A percentile compares a stretch with the other conserved stretches of the same genome.
Conservation (phyloP, 192 early-diverging fungal species). For the Backusella tarrabulga region DNA sequence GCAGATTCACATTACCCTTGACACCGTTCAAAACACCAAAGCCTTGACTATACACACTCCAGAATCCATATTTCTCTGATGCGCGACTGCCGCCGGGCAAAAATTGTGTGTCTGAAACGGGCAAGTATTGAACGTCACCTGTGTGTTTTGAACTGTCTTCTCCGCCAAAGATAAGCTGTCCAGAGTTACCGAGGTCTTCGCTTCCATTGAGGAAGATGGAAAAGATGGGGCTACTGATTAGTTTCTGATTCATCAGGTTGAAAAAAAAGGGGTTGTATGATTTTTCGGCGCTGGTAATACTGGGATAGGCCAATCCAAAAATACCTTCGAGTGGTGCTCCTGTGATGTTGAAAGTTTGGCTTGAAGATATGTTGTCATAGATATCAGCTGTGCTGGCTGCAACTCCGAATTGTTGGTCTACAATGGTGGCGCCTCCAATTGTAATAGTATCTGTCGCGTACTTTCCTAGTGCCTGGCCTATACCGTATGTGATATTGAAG, state of each 20-base stretch:
- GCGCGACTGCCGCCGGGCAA: not conserved
- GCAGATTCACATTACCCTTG: not conserved
- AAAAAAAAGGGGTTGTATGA: conserved; percentile 21
- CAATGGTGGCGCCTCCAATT: conserved; percentile 8
- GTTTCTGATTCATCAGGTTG: conserved; percentile 6
- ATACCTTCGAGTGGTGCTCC: conserved; percentile 22
- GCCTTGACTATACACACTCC: conserved; percentile 12
- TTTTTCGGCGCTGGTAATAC: not conserved
- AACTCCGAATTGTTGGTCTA: conserved; percentile 30
- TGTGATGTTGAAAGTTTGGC: not conserved
- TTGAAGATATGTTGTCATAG: not conserved
- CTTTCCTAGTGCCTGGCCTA: conserved; percentile 24
- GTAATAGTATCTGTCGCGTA: conserved; percentile 30
- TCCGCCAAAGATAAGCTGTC: conserved; percentile 50
- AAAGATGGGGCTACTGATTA: conserved; percentile 15
- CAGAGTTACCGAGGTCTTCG: conserved; percentile 8
- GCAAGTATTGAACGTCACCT: conserved; percentile 42
- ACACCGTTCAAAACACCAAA: not conserved
- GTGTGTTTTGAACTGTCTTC: conserved; percentile 42
- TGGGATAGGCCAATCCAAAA: conserved; percentile 31
- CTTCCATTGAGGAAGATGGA: conserved; percentile 16
- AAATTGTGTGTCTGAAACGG: conserved; percentile 2
- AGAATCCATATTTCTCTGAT: conserved; percentile 4
- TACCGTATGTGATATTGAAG: conserved; percentile 30
- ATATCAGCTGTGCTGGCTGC: conserved; percentile 12